These are phyloP conservation scores for Nevesoporus exiguus DNA, from an alignment of 768 basidiomycete species.

Conservation along the genomic window DNA sequence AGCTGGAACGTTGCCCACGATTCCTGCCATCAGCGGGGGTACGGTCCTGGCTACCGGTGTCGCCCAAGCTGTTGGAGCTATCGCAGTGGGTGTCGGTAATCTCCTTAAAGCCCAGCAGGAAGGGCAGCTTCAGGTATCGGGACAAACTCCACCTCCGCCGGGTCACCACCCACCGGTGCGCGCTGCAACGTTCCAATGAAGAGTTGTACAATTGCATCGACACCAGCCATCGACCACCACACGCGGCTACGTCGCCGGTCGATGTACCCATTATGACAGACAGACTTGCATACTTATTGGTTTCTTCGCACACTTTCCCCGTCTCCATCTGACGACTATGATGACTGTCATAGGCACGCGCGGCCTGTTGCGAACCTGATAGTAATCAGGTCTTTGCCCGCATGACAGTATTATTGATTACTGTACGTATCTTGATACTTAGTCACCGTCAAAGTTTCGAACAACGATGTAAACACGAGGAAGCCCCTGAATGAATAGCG, in stretches of 20 bases:
- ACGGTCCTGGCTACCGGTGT: constrained; percentile 69
- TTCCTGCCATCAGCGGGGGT: constrained; percentile 70
- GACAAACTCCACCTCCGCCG: constrained; percentile 12
- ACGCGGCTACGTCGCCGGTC: constrained; percentile 21
- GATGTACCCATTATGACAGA: constrained; percentile 17
- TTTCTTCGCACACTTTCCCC: constrained; percentile 6
- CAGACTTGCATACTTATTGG: constrained; percentile 25
- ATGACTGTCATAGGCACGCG: constrained; percentile 6
- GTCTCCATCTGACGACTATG: constrained; percentile 3
- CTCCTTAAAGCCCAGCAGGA: constrained; percentile 50
- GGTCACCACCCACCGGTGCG: constrained; percentile 27
- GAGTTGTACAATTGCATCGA: neutral
- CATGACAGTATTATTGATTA: constrained; percentile 12
- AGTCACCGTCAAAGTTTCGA: constrained; percentile 15
- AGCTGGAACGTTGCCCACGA: constrained; percentile 67
- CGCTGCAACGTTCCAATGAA: constrained; percentile 31
- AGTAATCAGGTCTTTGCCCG: constrained; percentile 7
- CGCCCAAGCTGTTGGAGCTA: constrained; percentile 74
- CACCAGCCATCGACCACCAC: constrained; percentile 5
- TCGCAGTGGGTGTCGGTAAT: constrained; percentile 70
- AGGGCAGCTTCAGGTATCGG: constrained; percentile 30
- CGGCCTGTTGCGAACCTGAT: constrained; percentile 12
- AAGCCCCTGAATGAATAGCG: constrained; percentile 16
- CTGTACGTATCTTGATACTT: constrained; percentile 18
- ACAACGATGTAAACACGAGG: constrained; percentile 30